Base-by-base conservation (phyloP, 2,329 filamentous ascomycete species). In the Teratosphaeria zuluensis region DNA sequence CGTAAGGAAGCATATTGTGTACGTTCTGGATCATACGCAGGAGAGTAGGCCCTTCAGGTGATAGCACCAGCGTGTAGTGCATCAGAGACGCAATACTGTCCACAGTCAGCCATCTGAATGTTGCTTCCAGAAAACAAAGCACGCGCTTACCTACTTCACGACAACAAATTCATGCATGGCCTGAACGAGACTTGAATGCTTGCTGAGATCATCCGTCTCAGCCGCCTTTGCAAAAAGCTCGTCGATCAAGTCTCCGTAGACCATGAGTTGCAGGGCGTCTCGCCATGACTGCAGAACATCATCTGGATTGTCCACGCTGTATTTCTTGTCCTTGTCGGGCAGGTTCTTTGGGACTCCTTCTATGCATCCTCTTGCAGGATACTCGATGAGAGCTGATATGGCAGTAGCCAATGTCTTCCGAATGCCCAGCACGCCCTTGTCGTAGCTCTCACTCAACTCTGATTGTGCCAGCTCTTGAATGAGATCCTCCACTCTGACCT, bases 361-460 rank as follows among this genome's bases (percentile, higher is more conserved):
- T 14, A 90, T 73, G 35, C 82, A 77, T 6, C 86, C 89, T 61
- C 88, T 76, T 0, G 83, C 84, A 12, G 88, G 75, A 68, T 85
- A 84, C 73, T 91, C 89, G 57, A 89, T 78, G 58, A 92, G 72
- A 6, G 84, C 82, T 38, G 86, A 87, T 9, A 85, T 80, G 0
- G 86, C 88, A 6, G 89, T 90, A 0, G 88, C 83, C 54, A 92
- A 74, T 21, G 86, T 88, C 74, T 90, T 91, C 56, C 89, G 79
- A 60, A 85, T 84, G 0, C 89, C 89, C 64, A 92, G 74, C 0
- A 84, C 79, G 14, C 87, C 88, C 72, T 90, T 90, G 70, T 92
- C 89, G 67, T 91, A 92, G 69, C 87, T 90, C 71, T 92, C 89
- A 1, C 87, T 90, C 33, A 92, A 76, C 55, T 89, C 84, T 1